phyloP scores from a whole-genome alignment of 2,329 filamentous ascomycete genomes.

The Pseudogymnoascus sp. region DNA sequence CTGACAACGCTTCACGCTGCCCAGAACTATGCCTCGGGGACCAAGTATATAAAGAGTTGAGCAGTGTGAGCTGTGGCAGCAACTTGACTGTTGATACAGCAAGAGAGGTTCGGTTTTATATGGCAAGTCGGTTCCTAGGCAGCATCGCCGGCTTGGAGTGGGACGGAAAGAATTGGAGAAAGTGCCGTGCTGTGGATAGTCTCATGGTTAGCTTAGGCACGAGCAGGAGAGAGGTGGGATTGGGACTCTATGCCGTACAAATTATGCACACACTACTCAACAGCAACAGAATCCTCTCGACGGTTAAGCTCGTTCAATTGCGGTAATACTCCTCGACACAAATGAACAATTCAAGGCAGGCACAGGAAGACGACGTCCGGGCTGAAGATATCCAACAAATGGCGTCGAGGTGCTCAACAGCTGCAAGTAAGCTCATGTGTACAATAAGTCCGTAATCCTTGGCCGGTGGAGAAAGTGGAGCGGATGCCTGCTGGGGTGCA shows the following conservation, averaged over 20 bases:
- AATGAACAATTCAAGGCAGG: slow-evolving; percentile 2
- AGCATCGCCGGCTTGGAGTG: neutral
- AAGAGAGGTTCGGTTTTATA: slow-evolving; percentile 4
- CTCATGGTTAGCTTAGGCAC: slow-evolving; percentile 4
- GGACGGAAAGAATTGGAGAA: slow-evolving; percentile 2
- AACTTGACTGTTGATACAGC: neutral
- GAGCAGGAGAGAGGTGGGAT: neutral
- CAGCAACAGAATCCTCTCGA: neutral
- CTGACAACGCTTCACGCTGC: slow-evolving; percentile 1
- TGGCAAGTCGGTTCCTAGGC: neutral
- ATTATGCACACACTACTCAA: slow-evolving; percentile 3
- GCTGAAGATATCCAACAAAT: slow-evolving; percentile 6
- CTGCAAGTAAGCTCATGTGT: slow-evolving; percentile 8
- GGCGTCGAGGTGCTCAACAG: neutral
- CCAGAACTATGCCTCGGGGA: neutral
- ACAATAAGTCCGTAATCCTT: slow-evolving; percentile 8
- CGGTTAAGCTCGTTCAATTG: neutral
- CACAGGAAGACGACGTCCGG: neutral
- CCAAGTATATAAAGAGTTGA: neutral
- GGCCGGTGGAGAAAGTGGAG: slow-evolving; percentile 8
- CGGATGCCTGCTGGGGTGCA: slow-evolving; percentile 6
- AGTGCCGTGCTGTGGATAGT: slow-evolving; percentile 5
- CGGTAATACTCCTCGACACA: neutral
- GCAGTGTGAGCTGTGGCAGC: slow-evolving; percentile 4
- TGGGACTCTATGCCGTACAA: neutral